A percentile compares a stretch with the other conserved stretches of the same genome.
These are phyloP conservation scores for Cyberlindnera petersonii DNA, from an alignment of 805 yeast species.

Conservation along the genomic window DNA sequence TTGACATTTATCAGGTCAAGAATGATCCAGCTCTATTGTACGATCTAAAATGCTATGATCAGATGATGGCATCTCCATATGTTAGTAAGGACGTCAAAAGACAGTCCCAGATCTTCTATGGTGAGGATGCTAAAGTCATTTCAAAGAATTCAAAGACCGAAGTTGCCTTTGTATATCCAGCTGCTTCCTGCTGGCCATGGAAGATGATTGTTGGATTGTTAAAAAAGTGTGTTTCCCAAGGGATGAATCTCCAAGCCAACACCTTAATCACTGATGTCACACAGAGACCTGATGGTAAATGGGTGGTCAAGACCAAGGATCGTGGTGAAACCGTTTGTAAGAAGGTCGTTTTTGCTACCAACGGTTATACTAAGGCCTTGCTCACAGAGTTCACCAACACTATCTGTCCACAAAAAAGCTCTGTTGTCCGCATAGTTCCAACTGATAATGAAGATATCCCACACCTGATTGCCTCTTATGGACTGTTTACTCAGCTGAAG, in stretches of 20 bases:
- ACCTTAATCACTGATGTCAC: slow-evolving; percentile 35
- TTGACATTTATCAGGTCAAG: slow-evolving; percentile 32
- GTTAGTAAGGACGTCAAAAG: slow-evolving; percentile 28
- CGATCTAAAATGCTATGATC: slow-evolving; percentile 16
- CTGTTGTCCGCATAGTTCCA: slow-evolving; percentile 29
- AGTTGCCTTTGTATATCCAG: slow-evolving; percentile 50
- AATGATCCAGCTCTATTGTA: slow-evolving; percentile 18
- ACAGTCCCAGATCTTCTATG: slow-evolving; percentile 31
- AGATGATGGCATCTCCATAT: slow-evolving; percentile 28
- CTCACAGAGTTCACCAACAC: slow-evolving; percentile 26
- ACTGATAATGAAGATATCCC: slow-evolving; percentile 27
- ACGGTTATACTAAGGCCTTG: slow-evolving; percentile 37
- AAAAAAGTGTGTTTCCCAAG: slow-evolving; percentile 29
- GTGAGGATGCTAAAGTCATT: slow-evolving; percentile 41
- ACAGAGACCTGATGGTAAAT: slow-evolving; percentile 27
- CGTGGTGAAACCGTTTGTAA: slow-evolving; percentile 30
- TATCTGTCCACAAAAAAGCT: slow-evolving; percentile 36
- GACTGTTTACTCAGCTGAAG: slow-evolving; percentile 26
- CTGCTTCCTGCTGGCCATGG: slow-evolving; percentile 44
- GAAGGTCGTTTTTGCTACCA: slow-evolving; percentile 31
- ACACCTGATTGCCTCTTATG: slow-evolving; percentile 35
- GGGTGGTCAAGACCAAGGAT: slow-evolving; percentile 30
- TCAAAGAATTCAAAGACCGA: slow-evolving; percentile 84
- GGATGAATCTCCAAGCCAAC: slow-evolving; percentile 39
- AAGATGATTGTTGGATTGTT: slow-evolving; percentile 35